Evolutionary conservation across 352 stramenopile genomes (phyloP).

Genomic region (Pythium dissimile): DNA sequence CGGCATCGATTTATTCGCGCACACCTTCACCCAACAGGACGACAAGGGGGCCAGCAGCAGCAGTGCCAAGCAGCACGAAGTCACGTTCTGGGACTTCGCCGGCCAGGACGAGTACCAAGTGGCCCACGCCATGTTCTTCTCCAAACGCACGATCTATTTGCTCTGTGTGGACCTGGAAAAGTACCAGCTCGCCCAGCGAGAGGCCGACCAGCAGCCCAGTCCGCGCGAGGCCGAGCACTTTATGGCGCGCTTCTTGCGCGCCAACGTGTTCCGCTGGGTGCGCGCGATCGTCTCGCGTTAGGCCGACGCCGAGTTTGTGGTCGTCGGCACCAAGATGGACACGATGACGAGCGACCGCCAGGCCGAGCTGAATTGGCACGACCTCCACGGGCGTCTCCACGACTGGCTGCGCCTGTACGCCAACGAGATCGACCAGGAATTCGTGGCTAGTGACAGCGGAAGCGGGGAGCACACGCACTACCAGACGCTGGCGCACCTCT

Average conservation of each 20-base stretch:
- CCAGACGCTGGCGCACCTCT: not conserved
- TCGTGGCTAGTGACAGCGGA: not conserved
- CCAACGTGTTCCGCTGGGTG: constrained; percentile 18
- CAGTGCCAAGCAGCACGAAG: not conserved
- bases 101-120: constrained; percentile 11
- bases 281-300: constrained; percentile 9
- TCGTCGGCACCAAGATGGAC: constrained; percentile 21
- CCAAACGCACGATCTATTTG: constrained; percentile 13
- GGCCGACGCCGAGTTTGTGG: constrained; percentile 15
- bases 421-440: constrained; percentile 2
- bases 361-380: not conserved
- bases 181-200: not conserved
- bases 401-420: not conserved
- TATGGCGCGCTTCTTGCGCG: constrained; percentile 4
- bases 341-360: not conserved
- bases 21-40: constrained; percentile 7
- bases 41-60: not conserved
- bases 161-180: constrained; percentile 19
- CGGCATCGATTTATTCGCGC: constrained; percentile 26
- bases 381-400: constrained; percentile 1
- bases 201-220: not conserved
- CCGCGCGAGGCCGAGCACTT: not conserved
- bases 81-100: constrained; percentile 11
- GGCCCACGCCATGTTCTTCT: constrained; percentile 13
- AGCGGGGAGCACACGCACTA: not conserved